Conservation (phyloP, 768 basidiomycete species). For the Strobilomyces echinocephalus region DNA sequence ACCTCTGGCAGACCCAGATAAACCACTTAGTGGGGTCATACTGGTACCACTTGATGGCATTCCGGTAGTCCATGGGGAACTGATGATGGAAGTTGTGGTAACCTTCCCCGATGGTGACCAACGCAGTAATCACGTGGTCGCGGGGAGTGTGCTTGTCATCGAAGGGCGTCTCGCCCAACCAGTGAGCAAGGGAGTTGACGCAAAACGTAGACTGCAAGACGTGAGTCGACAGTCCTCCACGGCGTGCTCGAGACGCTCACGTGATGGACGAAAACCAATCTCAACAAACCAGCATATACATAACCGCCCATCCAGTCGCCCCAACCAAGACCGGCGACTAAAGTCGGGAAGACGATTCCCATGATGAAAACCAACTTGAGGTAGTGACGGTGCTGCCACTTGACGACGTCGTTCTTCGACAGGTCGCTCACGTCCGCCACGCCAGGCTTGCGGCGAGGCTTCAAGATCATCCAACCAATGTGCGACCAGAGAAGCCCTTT, state of each 20-base stretch:
- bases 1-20: constrained; percentile 44
- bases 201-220: constrained; percentile 80
- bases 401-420: constrained; percentile 69
- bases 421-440: constrained; percentile 88
- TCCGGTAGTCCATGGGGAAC: constrained; percentile 97
- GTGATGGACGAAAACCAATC: constrained; percentile 85
- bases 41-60: constrained; percentile 88
- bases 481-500: constrained; percentile 85
- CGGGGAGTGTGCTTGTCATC: constrained; percentile 94
- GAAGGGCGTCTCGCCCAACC: constrained; percentile 89
- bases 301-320: constrained; percentile 83
- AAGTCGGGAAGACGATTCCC: constrained; percentile 69
- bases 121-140: constrained; percentile 84
- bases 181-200: constrained; percentile 95
- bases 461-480: constrained; percentile 90
- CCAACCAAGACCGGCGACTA: constrained; percentile 78
- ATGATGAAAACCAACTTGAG: constrained; percentile 61
- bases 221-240: background rate
- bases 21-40: constrained; percentile 95
- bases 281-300: constrained; percentile 74
- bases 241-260: constrained; percentile 37
- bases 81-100: constrained; percentile 99
- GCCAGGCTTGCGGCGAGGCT: constrained; percentile 84
- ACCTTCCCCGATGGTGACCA: constrained; percentile 90
- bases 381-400: constrained; percentile 88